phyloP scores from a whole-genome alignment of 2,329 filamentous ascomycete species.

The Colletotrichum coccodes region DNA sequence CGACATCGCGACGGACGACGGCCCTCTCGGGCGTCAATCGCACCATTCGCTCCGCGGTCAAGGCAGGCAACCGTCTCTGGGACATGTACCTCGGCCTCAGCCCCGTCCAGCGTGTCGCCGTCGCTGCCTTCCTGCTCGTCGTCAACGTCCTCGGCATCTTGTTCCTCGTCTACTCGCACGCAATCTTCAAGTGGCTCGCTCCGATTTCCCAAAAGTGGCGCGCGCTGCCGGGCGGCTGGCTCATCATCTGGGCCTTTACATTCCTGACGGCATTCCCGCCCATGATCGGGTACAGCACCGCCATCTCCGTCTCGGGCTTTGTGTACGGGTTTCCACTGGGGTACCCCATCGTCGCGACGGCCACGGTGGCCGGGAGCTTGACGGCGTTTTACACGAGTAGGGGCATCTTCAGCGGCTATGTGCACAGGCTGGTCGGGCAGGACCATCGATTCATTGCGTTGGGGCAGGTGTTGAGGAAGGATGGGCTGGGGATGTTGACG shows the following conservation, averaged over 20 bases:
- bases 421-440: conserved; percentile 80
- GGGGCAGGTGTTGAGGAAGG: conserved; percentile 86
- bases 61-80: conserved; percentile 55
- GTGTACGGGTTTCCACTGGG: conserved; percentile 69
- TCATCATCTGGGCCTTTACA: conserved; percentile 79
- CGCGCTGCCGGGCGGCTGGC: conserved; percentile 75
- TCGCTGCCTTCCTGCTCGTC: conserved; percentile 60
- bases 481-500: conserved; percentile 87
- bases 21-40: conserved; percentile 46
- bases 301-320: conserved; percentile 64
- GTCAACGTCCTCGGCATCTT: conserved; percentile 69
- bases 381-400: conserved; percentile 84
- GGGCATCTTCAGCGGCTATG: conserved; percentile 81
- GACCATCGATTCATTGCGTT: conserved; percentile 92
- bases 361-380: conserved; percentile 81
- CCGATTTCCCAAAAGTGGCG: conserved; percentile 83
- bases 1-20: conserved; percentile 23
- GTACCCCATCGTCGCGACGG: conserved; percentile 85
- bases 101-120: conserved; percentile 69
- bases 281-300: conserved; percentile 86
- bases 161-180: conserved; percentile 81
- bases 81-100: conserved; percentile 66
- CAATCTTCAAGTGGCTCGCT: conserved; percentile 79
- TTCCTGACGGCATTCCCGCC: conserved; percentile 87
- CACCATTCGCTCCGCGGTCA: conserved; percentile 51